phyloP scores from a whole-genome alignment of 352 stramenopile species.

The Phytopythium montanum region DNA sequence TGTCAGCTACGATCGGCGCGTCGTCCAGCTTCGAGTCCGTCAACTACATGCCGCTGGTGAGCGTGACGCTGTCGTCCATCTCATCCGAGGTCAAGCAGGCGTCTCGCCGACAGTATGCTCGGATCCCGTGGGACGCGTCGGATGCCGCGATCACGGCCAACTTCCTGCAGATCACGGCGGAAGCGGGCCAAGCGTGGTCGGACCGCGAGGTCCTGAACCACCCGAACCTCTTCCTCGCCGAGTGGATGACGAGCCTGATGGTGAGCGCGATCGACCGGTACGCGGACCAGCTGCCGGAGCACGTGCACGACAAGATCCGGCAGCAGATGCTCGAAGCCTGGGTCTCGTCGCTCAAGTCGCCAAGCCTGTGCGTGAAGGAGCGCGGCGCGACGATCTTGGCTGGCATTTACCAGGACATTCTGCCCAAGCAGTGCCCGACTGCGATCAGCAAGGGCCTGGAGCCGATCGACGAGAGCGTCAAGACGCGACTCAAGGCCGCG shows the following conservation, averaged over 20 bases:
- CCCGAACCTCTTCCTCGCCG: conserved; percentile 82
- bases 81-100: conserved; percentile 58
- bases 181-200: conserved; percentile 68
- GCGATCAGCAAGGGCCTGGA: conserved; percentile 11
- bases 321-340: conserved; percentile 76
- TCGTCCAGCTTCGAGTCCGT: conserved; percentile 2
- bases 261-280: conserved; percentile 50
- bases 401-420: conserved; percentile 73
- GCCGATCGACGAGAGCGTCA: conserved; percentile 24
- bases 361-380: conserved; percentile 85
- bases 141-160: conserved; percentile 66
- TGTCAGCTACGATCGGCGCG: conserved; percentile 15
- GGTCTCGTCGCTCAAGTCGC: conserved; percentile 78
- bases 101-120: conserved; percentile 74
- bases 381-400: conserved; percentile 73
- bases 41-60: conserved; percentile 36
- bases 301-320: conserved; percentile 47
- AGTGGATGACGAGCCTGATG: conserved; percentile 81
- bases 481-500: conserved; percentile 25
- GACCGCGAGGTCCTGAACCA: conserved; percentile 81
- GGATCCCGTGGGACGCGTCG: conserved; percentile 79
- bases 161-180: conserved; percentile 67
- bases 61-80: conserved; percentile 56
- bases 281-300: conserved; percentile 33
- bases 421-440: conserved; percentile 34